Conservation (phyloP, 2,329 filamentous ascomycete genomes). For the Hypoxylon sp. region DNA sequence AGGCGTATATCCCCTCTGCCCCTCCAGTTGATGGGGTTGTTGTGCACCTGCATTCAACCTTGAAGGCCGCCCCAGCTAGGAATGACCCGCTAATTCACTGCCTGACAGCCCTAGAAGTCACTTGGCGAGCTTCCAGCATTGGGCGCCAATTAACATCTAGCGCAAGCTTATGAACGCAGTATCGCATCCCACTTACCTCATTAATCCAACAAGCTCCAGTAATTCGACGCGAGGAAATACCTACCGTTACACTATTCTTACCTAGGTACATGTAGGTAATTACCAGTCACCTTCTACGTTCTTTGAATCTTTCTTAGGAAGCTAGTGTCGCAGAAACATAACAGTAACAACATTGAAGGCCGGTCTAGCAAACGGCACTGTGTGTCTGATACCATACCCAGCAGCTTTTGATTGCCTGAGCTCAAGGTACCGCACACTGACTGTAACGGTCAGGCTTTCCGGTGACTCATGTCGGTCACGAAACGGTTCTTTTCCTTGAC, state of each 20-base stretch:
- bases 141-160: neutral
- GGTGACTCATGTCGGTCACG: constrained; percentile 46
- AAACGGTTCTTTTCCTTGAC: constrained; percentile 3
- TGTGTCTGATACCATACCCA: neutral
- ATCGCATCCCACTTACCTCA: neutral
- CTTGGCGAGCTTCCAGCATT: neutral
- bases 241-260: constrained; percentile 3
- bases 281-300: neutral
- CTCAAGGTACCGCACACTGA: neutral
- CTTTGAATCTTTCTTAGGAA: constrained; percentile 2
- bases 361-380: neutral
- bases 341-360: neutral
- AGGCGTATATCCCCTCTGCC: neutral
- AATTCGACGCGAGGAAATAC: constrained; percentile 1
- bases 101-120: neutral
- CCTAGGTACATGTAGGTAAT: constrained; percentile 4
- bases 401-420: neutral
- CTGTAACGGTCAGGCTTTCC: neutral
- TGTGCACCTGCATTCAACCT: no score
- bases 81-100: constrained; percentile 1
- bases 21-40: no score
- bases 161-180: neutral
- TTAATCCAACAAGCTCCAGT: neutral
- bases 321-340: neutral
- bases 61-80: neutral